Conservation (phyloP, 495 filamentous ascomycete species). For the Podospora sp. region DNA sequence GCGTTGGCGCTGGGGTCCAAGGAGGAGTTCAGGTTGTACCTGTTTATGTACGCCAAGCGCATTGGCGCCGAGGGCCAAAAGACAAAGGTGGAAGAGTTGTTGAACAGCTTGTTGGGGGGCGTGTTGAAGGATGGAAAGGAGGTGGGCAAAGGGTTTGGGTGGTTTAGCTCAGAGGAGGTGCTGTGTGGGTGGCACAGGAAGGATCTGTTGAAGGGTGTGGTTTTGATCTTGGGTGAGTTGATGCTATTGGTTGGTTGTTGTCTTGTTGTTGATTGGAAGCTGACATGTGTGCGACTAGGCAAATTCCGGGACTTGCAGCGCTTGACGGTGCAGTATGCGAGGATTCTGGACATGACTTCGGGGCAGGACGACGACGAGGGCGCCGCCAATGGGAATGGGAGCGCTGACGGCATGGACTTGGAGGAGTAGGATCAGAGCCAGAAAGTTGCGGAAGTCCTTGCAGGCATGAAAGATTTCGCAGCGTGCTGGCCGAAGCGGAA, state of each 20-base stretch:
- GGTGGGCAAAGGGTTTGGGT: conserved; percentile 47
- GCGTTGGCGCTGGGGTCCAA: conserved; percentile 80
- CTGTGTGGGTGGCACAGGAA: conserved; percentile 88
- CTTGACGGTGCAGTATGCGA: conserved; percentile 87
- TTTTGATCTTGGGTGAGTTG: conserved; percentile 85
- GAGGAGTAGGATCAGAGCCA: conserved; percentile 18
- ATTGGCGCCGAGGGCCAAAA: conserved; percentile 86
- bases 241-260: not conserved
- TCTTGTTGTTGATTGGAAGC: conserved; percentile 9
- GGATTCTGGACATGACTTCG: conserved; percentile 67
- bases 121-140: conserved; percentile 56
- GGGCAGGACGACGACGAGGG: conserved; percentile 47
- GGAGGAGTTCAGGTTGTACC: conserved; percentile 87
- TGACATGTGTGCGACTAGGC: conserved; percentile 57
- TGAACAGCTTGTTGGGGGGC: conserved; percentile 77
- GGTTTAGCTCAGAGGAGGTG: conserved; percentile 62
- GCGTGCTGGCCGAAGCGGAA: no score
- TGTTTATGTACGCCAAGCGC: conserved; percentile 95
- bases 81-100: conserved; percentile 87
- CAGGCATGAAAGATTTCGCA: no score
- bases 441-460: no score
- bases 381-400: conserved; percentile 11
- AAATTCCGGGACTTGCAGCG: conserved; percentile 92
- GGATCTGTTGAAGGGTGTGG: conserved; percentile 83
- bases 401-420: conserved; percentile 30